A percentile compares a stretch with the other conserved stretches of the same genome.
Evolutionary conservation across 108 stramenopile species (phyloP).

Genomic region (Skeletonema tropicum): DNA sequence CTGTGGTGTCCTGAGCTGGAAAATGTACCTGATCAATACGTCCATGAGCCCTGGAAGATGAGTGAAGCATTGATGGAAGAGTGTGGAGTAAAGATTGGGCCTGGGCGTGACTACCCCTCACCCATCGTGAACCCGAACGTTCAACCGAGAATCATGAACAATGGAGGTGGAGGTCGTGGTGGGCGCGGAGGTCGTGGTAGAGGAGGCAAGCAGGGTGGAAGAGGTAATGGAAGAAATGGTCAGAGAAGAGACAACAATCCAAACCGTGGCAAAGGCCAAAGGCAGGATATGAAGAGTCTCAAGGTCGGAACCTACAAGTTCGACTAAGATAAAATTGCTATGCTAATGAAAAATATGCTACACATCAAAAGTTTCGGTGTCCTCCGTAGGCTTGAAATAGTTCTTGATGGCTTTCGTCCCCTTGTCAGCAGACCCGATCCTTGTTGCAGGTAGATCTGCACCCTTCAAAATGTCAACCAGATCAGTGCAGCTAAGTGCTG

Average conservation of each 20-base stretch:
- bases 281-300: constrained; percentile 84
- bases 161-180: constrained; percentile 34
- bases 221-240: constrained; percentile 15
- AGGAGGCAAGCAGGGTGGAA: constrained; percentile 31
- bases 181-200: constrained; percentile 34
- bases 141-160: constrained; percentile 43
- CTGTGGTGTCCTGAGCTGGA: constrained; percentile 94
- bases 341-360: constrained; percentile 21
- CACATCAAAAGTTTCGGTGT: not conserved
- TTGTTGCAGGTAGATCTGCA: not conserved
- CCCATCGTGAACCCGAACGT: constrained; percentile 69
- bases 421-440: not conserved
- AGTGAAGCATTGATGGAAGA: constrained; percentile 76
- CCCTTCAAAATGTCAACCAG: not conserved
- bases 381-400: not conserved
- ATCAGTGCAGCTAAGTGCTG: not conserved
- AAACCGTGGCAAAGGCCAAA: constrained; percentile 69
- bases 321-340: constrained; percentile 20
- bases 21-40: constrained; percentile 73
- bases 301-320: constrained; percentile 59
- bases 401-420: not conserved
- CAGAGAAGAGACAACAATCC: constrained; percentile 49
- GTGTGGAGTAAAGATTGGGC: constrained; percentile 71
- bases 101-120: constrained; percentile 78
- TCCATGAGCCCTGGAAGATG: constrained; percentile 93